Evolutionary conservation across 805 yeast genomes (phyloP).

Genomic region (Barnettozyma salicaria): DNA sequence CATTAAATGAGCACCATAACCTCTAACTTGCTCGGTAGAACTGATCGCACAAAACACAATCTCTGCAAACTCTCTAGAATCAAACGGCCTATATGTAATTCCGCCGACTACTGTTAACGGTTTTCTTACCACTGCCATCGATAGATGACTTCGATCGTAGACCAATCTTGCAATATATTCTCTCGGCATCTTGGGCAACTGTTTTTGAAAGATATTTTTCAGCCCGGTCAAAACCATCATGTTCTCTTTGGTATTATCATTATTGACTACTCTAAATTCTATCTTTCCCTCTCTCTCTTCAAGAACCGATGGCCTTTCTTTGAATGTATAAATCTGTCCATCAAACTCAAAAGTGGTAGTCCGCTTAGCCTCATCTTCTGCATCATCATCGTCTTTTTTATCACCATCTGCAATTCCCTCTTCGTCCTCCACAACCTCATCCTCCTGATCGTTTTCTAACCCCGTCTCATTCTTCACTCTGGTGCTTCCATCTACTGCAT

Average conservation of each 20-base stretch:
- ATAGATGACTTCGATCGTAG: constrained; percentile 87
- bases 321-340: constrained; percentile 75
- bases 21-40: constrained; percentile 95
- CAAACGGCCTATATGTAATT: constrained; percentile 92
- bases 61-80: constrained; percentile 87
- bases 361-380: constrained; percentile 31
- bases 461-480: constrained; percentile 23
- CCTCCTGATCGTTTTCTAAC: constrained; percentile 19
- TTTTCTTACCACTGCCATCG: constrained; percentile 92
- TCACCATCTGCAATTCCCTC: constrained; percentile 23
- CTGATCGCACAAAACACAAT: constrained; percentile 98
- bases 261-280: constrained; percentile 93
- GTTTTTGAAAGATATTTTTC: constrained; percentile 94
- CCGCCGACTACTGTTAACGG: constrained; percentile 98
- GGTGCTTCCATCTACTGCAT: constrained; percentile 18
- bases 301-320: constrained; percentile 88
- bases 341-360: constrained; percentile 45
- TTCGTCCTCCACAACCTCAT: constrained; percentile 21
- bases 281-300: constrained; percentile 92
- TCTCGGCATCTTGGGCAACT: constrained; percentile 97
- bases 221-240: constrained; percentile 90
- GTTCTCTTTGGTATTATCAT: constrained; percentile 82
- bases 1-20: constrained; percentile 98
- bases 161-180: constrained; percentile 94
- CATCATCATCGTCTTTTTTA: constrained; percentile 25